Evolutionary conservation across 2,329 filamentous ascomycete genomes (phyloP).

Genomic region (Hypomyces perniciosus): DNA sequence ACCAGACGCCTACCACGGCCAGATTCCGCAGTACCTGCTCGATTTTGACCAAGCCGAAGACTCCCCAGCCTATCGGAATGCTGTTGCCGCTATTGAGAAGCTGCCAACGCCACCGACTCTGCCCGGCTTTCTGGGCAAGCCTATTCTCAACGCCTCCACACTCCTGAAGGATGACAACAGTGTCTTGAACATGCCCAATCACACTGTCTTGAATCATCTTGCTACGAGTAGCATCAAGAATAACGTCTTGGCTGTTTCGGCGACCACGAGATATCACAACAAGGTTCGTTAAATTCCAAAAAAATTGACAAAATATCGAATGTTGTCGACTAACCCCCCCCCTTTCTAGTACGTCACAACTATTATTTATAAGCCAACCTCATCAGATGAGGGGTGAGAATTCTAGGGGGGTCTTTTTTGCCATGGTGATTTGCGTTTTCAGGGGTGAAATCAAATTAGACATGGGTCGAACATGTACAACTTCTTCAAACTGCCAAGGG

Average conservation of each 20-base stretch:
- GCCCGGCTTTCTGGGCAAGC: constrained; percentile 87
- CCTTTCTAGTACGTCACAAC: constrained; percentile 79
- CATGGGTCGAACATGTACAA: too few relatives aligned
- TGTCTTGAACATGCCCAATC: constrained; percentile 93
- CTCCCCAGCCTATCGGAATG: constrained; percentile 65
- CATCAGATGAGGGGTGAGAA: constrained; percentile 40
- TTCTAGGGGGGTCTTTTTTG: background rate
- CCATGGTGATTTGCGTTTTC: background rate
- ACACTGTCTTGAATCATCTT: constrained; percentile 92
- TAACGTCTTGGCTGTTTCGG: constrained; percentile 88
- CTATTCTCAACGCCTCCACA: constrained; percentile 84
- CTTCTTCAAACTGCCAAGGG: too few relatives aligned
- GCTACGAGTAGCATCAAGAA: constrained; percentile 98
- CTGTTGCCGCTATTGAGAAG: constrained; percentile 67
- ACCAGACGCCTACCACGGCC: constrained; percentile 58
- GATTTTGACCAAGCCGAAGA: constrained; percentile 86
- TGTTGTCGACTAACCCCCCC: too few relatives aligned
- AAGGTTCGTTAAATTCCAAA: constrained; percentile 54
- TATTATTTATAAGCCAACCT: constrained; percentile 91
- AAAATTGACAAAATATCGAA: background rate
- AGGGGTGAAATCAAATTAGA: too few relatives aligned
- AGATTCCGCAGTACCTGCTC: constrained; percentile 77
- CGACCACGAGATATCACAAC: constrained; percentile 93
- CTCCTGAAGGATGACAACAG: constrained; percentile 98
- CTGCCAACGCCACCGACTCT: constrained; percentile 78